Conservation (phyloP, 2,329 filamentous ascomycete genomes). For the Fusarium ramigenum region DNA sequence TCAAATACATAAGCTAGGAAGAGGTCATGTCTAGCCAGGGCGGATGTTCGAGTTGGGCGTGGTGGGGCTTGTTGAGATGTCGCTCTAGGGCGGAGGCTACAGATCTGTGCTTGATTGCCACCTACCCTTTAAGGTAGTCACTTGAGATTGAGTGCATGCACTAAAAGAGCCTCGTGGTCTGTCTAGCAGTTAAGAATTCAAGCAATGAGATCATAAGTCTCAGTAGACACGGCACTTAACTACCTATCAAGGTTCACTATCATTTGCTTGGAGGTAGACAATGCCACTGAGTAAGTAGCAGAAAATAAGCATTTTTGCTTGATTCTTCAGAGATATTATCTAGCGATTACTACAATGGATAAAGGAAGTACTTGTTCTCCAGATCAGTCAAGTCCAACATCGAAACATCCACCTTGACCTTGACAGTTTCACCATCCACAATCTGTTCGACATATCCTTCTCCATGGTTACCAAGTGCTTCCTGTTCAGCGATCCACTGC, state of each 20-base stretch:
- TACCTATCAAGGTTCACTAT: background rate
- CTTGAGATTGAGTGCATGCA: background rate
- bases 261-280: fast-evolving
- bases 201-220: too few species aligned
- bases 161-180: background rate
- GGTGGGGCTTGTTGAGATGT: constrained; percentile 25
- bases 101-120: background rate
- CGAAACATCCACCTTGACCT: constrained; percentile 32
- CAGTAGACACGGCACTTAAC: background rate
- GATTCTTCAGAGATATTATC: fast-evolving
- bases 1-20: too few species aligned
- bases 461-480: background rate
- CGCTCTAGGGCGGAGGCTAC: constrained; percentile 27
- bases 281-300: too few species aligned
- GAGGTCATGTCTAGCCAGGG: constrained; percentile 16
- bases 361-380: constrained; percentile 29
- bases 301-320: too few species aligned
- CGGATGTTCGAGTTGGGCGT: constrained; percentile 31
- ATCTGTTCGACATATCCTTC: background rate
- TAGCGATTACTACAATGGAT: background rate
- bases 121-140: background rate
- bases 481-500: constrained; percentile 1
- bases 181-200: too few species aligned
- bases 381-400: constrained; percentile 35
- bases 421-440: constrained; percentile 19